Evolutionary conservation across 768 basidiomycete species (phyloP), one percentile per base, ranked within the genome.

Genomic region (Termitomyces heimii): DNA sequence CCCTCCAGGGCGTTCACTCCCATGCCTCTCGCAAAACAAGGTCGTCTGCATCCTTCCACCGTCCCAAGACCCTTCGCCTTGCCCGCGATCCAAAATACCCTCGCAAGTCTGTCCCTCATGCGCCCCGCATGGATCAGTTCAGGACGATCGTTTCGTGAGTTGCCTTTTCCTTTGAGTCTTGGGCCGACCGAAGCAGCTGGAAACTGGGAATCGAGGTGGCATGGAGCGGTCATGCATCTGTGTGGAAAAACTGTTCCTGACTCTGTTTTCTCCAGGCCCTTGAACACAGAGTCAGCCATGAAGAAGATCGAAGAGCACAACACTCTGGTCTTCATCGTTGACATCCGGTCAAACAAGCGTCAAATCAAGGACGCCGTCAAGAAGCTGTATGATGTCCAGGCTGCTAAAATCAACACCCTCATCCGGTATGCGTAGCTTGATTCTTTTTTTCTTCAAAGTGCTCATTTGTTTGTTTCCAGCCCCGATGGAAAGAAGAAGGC

Each of bases 241-340:
- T 24, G 39, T 31, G 12, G 34, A 20, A 26, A 43, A 26, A 37
- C 48, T 3, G 40, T 31, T 35, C 29, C 57, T 53, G 18, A 55
- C 45, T 37, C 6, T 12, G 14, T 13, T 53, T 31, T 10, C 43
- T 14, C 16, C 56, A 91, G 88, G 52, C 92, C 92, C 18, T 72
- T 94, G 73, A 96, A 94, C 85, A 96, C 94, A 16, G 95, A 98
- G 75, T 88, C 85, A 13, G 95, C 96, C 61, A 98, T 98, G 96
- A 96, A 98, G 85, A 97, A 99, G 85, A 99, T 99, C 57, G 96
- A 99, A 82, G 96, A 98, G 75, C 88, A 98, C 82, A 98, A 99
- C 77, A 99, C 97, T 32, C 84, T 98, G 57, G 97, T 99, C 59
- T 99, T 98, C 81, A 88, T 98, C 60, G 94, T 97, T 53, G 95